Conservation (phyloP, 495 filamentous ascomycete species). For the Penicillium taxi region DNA sequence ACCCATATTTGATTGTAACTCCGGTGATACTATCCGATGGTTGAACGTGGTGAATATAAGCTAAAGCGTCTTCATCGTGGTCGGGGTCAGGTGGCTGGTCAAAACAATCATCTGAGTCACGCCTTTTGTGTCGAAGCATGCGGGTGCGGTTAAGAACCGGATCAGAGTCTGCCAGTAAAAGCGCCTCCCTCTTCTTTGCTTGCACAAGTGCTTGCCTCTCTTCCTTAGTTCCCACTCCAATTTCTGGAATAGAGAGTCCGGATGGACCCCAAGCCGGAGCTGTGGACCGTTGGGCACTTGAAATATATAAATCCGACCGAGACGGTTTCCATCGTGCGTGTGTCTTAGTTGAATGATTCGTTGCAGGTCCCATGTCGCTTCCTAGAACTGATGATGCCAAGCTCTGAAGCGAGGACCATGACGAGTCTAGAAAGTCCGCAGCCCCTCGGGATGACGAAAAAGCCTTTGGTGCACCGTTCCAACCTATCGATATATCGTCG, state of each 20-base stretch:
- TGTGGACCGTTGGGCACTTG: conserved; percentile 30
- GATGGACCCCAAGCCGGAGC: conserved; percentile 50
- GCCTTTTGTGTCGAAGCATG: conserved; percentile 47
- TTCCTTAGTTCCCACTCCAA: conserved; percentile 49
- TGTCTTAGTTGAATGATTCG: conserved; percentile 22
- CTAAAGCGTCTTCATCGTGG: conserved; percentile 64
- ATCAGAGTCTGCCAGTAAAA: conserved; percentile 48
- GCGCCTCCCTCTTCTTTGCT: conserved; percentile 55
- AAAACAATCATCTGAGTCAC: conserved; percentile 48
- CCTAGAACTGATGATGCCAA: conserved; percentile 47
- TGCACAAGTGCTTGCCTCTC: conserved; percentile 49
- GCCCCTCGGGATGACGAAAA: conserved; percentile 30
- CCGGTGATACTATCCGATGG: conserved; percentile 79
- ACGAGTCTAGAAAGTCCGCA: conserved; percentile 40
- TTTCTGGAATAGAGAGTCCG: conserved; percentile 28
- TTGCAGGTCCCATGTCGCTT: conserved; percentile 32
- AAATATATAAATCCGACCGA: conserved; percentile 33
- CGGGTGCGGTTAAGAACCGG: conserved; percentile 36
- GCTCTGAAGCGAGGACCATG: conserved; percentile 48
- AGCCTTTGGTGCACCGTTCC: conserved; percentile 20
- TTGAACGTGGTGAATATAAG: conserved; percentile 83
- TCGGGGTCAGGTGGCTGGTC: conserved; percentile 35
- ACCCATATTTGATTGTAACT: conserved; percentile 82
- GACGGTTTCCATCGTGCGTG: conserved; percentile 39
- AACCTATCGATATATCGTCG: conserved; percentile 24